Percentiles rank a stretch among this genome's conserved stretches.
These are phyloP conservation scores for Suillus paluster DNA, from an alignment of 768 basidiomycete genomes.

Conservation along the genomic window DNA sequence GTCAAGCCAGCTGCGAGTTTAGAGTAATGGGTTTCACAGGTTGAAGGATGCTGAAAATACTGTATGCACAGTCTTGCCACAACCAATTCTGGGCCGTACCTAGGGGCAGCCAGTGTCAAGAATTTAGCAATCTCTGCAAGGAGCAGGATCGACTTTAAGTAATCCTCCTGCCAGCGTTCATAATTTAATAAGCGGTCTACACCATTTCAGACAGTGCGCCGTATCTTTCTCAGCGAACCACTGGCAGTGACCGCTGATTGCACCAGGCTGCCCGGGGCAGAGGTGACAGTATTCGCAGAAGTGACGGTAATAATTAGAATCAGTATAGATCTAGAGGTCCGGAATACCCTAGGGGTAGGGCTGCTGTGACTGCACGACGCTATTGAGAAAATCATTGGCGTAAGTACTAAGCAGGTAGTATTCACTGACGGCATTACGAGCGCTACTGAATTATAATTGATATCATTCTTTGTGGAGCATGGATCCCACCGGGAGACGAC, in stretches of 20 bases:
- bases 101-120: conserved; percentile 63
- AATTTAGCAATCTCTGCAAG: conserved; percentile 64
- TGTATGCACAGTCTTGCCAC: conserved; percentile 52
- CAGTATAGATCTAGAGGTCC: too few relatives aligned
- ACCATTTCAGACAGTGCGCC: not conserved
- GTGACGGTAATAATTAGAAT: too few relatives aligned
- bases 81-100: conserved; percentile 58
- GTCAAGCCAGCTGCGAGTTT: too few relatives aligned
- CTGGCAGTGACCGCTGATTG: too few relatives aligned
- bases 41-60: conserved; percentile 52
- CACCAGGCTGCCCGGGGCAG: too few relatives aligned
- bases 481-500: too few relatives aligned
- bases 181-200: not conserved
- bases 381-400: not conserved
- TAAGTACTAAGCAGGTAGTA: not conserved
- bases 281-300: too few relatives aligned
- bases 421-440: not conserved
- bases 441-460: too few relatives aligned
- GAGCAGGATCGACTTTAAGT: conserved; percentile 22
- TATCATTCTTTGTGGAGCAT: not conserved
- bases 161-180: not conserved
- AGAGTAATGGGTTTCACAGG: too few relatives aligned
- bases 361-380: too few relatives aligned
- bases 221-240: too few relatives aligned
- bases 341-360: too few relatives aligned